These are phyloP conservation scores for Mortierella hygrophila DNA, from an alignment of 192 early-diverging fungal genomes.

Conservation along the genomic window DNA sequence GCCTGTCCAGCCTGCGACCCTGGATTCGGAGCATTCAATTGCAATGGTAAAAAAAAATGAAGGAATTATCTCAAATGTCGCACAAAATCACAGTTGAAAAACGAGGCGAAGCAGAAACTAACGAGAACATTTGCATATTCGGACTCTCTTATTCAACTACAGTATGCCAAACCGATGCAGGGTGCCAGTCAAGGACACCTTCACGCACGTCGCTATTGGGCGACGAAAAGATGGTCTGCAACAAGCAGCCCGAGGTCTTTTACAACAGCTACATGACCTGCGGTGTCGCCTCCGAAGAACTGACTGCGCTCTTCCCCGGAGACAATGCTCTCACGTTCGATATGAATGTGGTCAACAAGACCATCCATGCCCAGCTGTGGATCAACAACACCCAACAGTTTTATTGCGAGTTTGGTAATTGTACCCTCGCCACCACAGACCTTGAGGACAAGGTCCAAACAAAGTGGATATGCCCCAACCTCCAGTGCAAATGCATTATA, in stretches of 20 bases:
- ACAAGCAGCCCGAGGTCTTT: slow-evolving; percentile 63
- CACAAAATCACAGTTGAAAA: background rate
- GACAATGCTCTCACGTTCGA: slow-evolving; percentile 57
- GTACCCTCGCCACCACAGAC: slow-evolving; percentile 50
- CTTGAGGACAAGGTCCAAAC: slow-evolving; percentile 20
- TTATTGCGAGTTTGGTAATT: slow-evolving; percentile 58
- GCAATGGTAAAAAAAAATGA: slow-evolving; percentile 53
- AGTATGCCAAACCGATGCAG: slow-evolving; percentile 58
- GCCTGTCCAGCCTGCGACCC: slow-evolving; percentile 57
- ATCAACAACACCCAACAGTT: slow-evolving; percentile 64
- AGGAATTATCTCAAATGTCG: background rate
- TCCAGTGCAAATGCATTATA: slow-evolving; percentile 61
- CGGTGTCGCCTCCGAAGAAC: slow-evolving; percentile 43
- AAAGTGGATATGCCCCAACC: slow-evolving; percentile 56
- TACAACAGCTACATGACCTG: slow-evolving; percentile 56
- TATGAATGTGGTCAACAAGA: slow-evolving; percentile 42
- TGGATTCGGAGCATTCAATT: slow-evolving; percentile 71
- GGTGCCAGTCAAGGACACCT: slow-evolving; percentile 48
- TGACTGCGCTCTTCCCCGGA: slow-evolving; percentile 58
- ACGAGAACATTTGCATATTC: background rate
- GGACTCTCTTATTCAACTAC: background rate
- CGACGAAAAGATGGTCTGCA: slow-evolving; percentile 63
- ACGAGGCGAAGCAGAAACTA: background rate
- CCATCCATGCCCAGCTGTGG: slow-evolving; percentile 60
- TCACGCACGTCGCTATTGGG: slow-evolving; percentile 36